Evolutionary conservation across 352 stramenopile genomes (phyloP).

Genomic region (Pythium plurisporium): DNA sequence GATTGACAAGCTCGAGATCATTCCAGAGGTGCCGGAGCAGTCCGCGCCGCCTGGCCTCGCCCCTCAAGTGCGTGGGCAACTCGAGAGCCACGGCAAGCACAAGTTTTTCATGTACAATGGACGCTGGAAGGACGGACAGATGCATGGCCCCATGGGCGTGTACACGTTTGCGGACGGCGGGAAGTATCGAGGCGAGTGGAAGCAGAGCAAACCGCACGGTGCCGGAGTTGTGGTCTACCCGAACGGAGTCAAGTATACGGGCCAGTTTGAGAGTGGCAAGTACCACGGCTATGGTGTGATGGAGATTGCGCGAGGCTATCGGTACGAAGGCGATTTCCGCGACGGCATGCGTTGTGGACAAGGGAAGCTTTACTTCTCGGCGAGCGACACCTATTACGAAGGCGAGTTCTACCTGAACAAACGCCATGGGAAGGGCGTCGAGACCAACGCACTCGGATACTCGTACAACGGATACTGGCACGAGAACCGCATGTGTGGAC

Average conservation of each 20-base stretch:
- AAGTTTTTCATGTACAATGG: conserved; percentile 62
- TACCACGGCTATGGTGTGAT: conserved; percentile 65
- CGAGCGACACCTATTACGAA: conserved; percentile 48
- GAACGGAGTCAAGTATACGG: conserved; percentile 67
- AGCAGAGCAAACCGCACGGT: conserved; percentile 33
- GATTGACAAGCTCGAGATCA: conserved; percentile 45
- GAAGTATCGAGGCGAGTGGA: conserved; percentile 61
- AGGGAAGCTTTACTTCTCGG: conserved; percentile 39
- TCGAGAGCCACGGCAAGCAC: conserved; percentile 67
- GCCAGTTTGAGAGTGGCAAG: conserved; percentile 44
- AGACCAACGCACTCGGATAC: conserved; percentile 60
- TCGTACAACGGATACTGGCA: conserved; percentile 48
- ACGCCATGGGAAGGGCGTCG: conserved; percentile 52
- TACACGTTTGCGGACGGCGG: conserved; percentile 69
- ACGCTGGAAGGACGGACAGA: conserved; percentile 63
- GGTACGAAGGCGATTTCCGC: conserved; percentile 61
- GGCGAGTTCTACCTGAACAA: conserved; percentile 65
- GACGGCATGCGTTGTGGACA: conserved; percentile 36
- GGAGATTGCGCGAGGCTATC: conserved; percentile 40
- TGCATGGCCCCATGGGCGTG: conserved; percentile 56
- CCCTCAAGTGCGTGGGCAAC: conserved; percentile 46
- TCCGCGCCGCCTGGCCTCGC: conserved; percentile 52
- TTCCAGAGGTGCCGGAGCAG: conserved; percentile 30
- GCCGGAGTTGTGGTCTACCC: conserved; percentile 54
- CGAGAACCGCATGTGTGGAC: conserved; percentile 54